These are phyloP conservation scores for Plasmodium coatneyi DNA, from an alignment of 169 alveolate species.

Conservation along the genomic window DNA sequence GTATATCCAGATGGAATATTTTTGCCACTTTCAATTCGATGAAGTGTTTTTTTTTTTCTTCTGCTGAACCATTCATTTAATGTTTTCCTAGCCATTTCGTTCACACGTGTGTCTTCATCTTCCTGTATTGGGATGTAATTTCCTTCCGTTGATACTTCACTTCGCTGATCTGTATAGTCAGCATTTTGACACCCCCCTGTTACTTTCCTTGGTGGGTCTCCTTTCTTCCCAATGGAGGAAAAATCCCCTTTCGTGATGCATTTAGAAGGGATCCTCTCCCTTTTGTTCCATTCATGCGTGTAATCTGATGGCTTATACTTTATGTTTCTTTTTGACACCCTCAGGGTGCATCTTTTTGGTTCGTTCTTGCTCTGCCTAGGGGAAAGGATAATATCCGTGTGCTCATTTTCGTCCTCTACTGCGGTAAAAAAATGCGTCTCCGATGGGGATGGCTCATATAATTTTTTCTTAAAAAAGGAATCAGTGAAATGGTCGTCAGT, in stretches of 20 bases:
- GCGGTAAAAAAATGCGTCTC: conserved; percentile 21
- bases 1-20: not conserved
- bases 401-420: not conserved
- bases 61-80: not conserved
- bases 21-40: not conserved
- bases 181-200: not conserved
- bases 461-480: not conserved
- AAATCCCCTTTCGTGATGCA: not conserved
- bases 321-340: not conserved
- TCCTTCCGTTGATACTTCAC: not conserved
- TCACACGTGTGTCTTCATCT: not conserved
- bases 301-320: conserved; percentile 61
- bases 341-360: not conserved
- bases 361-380: not conserved
- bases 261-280: not conserved
- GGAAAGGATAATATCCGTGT: not conserved
- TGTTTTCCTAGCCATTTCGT: not conserved
- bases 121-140: not conserved
- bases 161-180: not conserved
- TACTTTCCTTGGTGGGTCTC: not conserved
- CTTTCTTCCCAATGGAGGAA: not conserved
- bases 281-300: not conserved
- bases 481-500: not conserved
- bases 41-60: not conserved
- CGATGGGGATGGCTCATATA: conserved; percentile 5